phyloP scores from a whole-genome alignment of 1,139 yeast genomes.

The Pneumocystis carinii region DNA sequence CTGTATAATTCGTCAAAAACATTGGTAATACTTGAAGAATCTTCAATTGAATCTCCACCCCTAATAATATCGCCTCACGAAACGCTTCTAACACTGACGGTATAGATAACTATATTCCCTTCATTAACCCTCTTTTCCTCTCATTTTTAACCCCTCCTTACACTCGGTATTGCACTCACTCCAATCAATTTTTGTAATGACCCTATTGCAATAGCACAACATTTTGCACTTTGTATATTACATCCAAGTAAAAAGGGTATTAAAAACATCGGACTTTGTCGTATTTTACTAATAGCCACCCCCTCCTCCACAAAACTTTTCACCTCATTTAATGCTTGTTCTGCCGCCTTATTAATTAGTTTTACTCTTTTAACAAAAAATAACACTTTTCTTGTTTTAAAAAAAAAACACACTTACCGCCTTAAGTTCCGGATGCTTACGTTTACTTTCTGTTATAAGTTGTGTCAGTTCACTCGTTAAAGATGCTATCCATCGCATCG shows the following conservation, averaged over 20 bases:
- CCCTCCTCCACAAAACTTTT: background rate
- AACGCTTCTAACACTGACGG: conserved; percentile 46
- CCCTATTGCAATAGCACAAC: conserved; percentile 57
- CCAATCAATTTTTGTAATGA: conserved; percentile 47
- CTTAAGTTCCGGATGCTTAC: conserved; percentile 53
- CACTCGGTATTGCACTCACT: conserved; percentile 28
- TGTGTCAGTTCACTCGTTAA: conserved; percentile 38
- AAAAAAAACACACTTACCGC: conserved; percentile 23
- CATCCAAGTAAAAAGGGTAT: conserved; percentile 63
- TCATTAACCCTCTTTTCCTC: background rate
- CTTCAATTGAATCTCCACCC: conserved; percentile 71
- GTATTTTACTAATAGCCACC: conserved; percentile 18
- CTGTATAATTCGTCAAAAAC: conserved; percentile 48
- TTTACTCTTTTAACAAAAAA: no score
- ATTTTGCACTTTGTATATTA: conserved; percentile 56
- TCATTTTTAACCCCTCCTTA: background rate
- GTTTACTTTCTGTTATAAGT: conserved; percentile 52
- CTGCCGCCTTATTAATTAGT: background rate
- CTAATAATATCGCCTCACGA: conserved; percentile 57
- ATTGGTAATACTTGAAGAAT: conserved; percentile 75
- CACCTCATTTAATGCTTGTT: background rate
- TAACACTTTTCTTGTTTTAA: conserved; percentile 6
- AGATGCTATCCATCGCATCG: background rate
- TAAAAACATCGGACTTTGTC: conserved; percentile 38
- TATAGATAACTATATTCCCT: background rate